Conservation (phyloP, 306 rosid genomes). For the Cucurbita argyrosperma region DNA sequence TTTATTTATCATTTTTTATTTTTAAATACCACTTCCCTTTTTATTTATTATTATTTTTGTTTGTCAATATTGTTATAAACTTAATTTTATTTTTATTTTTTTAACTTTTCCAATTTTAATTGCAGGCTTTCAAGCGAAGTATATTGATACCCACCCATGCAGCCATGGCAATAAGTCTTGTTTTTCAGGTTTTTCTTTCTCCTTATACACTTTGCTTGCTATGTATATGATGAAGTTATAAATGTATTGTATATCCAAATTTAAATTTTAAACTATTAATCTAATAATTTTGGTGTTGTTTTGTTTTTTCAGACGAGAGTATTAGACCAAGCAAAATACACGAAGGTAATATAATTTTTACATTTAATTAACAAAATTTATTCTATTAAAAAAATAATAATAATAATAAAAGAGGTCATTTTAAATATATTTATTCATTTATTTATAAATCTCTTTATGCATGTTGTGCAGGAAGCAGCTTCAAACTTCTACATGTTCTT, state of each 20-base stretch:
- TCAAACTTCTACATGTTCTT: slow-evolving; percentile 67
- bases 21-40: neutral
- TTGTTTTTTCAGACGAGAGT: slow-evolving; percentile 30
- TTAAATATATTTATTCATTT: neutral
- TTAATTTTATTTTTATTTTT: too few relatives aligned
- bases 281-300: neutral
- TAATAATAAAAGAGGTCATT: neutral
- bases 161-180: slow-evolving; percentile 41
- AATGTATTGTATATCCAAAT: too few relatives aligned
- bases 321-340: slow-evolving; percentile 65
- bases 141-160: slow-evolving; percentile 57
- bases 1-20: neutral
- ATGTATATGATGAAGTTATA: too few relatives aligned
- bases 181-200: slow-evolving; percentile 60
- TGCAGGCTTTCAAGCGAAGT: slow-evolving; percentile 68
- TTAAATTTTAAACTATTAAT: neutral
- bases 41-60: too few relatives aligned
- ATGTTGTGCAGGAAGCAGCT: slow-evolving; percentile 61
- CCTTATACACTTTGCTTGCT: too few relatives aligned
- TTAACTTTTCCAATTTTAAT: neutral
- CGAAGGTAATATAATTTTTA: slow-evolving; percentile 41
- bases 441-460: too few relatives aligned
- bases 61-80: too few relatives aligned
- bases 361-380: neutral
- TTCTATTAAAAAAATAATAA: neutral